phyloP scores from a whole-genome alignment of 2,329 filamentous ascomycete species.

The Pseudogymnoascus sp. region DNA sequence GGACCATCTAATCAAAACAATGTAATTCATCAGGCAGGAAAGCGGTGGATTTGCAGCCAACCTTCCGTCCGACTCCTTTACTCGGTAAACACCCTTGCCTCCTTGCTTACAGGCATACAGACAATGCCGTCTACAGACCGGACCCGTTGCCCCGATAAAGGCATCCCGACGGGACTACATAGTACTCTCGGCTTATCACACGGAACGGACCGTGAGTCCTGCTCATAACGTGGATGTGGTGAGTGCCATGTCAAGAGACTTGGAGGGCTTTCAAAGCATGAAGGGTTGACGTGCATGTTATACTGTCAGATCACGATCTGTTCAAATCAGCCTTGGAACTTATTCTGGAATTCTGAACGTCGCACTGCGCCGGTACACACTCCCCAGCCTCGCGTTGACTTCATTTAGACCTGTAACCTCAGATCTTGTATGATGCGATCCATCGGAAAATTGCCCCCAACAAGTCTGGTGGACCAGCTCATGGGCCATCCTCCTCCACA shows the following conservation, averaged over 20 bases:
- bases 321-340: not conserved
- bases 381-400: not conserved
- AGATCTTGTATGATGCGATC: constrained; percentile 11
- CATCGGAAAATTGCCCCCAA: constrained; percentile 6
- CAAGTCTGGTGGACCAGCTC: not conserved
- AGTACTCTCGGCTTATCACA: not conserved
- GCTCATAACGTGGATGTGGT: not conserved
- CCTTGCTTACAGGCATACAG: constrained; percentile 3
- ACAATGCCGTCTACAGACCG: constrained; percentile 3
- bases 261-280: not conserved
- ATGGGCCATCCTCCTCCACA: not conserved
- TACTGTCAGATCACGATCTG: constrained; percentile 1
- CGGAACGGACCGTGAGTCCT: constrained; percentile 6
- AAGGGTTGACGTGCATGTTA: not conserved
- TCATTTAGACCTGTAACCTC: constrained; percentile 6
- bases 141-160: not conserved
- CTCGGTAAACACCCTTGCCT: not conserved
- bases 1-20: constrained; percentile 5
- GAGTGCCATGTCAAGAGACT: not conserved
- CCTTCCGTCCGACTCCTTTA: not conserved
- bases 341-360: constrained; percentile 9
- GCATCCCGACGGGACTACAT: not conserved
- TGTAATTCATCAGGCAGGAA: not conserved
- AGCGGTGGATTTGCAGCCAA: not conserved
- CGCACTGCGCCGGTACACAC: constrained; percentile 4